A percentile compares a stretch with the other conserved stretches of the same genome.
Conservation (phyloP, 306 rosid species). For the Mimosa bimucronata region DNA sequence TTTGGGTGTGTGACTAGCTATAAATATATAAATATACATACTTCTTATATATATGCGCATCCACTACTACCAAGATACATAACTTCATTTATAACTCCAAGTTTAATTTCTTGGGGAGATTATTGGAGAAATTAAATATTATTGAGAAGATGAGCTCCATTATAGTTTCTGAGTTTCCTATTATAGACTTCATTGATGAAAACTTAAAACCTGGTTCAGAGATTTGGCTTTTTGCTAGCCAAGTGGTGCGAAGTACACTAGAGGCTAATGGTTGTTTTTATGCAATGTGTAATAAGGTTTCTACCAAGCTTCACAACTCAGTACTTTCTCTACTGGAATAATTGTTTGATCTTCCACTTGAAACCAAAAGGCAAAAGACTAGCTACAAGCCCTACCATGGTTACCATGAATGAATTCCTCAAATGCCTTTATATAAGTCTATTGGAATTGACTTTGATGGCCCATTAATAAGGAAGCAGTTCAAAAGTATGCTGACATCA, state of each 20-base stretch:
- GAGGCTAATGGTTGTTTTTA: constrained; percentile 42
- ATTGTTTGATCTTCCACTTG: constrained; percentile 46
- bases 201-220: constrained; percentile 30
- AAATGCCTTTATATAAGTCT: too few relatives aligned
- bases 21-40: too few relatives aligned
- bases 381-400: constrained; percentile 37
- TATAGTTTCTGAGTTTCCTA: constrained; percentile 16
- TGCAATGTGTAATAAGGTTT: constrained; percentile 23
- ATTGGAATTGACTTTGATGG: too few relatives aligned
- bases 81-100: background rate
- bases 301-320: constrained; percentile 40
- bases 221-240: constrained; percentile 34
- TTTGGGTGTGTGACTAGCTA: background rate
- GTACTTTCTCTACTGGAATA: constrained; percentile 34
- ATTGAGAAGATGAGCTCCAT: background rate
- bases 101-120: too few relatives aligned
- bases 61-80: too few relatives aligned
- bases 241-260: constrained; percentile 31
- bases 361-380: constrained; percentile 34
- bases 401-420: constrained; percentile 14
- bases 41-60: too few relatives aligned
- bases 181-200: constrained; percentile 32
- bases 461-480: too few relatives aligned
- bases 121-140: background rate
- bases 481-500: too few relatives aligned